Conservation (phyloP, 2,329 filamentous ascomycete species). For the Aspergillus ibericus region DNA sequence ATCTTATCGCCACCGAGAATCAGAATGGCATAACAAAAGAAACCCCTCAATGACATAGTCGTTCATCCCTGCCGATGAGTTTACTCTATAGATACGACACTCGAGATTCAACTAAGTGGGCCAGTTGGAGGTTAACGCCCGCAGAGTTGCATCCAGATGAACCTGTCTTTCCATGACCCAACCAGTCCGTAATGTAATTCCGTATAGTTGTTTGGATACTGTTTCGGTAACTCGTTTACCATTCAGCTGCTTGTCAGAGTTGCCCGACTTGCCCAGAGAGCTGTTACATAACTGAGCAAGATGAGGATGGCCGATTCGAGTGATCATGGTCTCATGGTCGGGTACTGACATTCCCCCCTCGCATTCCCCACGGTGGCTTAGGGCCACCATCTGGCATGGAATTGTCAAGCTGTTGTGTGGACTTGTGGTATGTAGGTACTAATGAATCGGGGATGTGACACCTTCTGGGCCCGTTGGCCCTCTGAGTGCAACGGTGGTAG, state of each 20-base stretch:
- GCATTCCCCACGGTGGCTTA: background rate
- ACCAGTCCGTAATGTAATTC: background rate
- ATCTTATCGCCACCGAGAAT: background rate
- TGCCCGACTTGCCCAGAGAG: too few species aligned
- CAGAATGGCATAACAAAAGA: background rate
- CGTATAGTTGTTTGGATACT: background rate
- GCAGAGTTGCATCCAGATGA: slow-evolving; percentile 4
- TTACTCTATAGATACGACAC: background rate
- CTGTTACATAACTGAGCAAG: background rate
- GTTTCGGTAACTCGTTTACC: background rate
- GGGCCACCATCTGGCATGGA: background rate
- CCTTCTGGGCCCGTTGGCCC: background rate
- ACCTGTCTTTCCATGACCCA: background rate
- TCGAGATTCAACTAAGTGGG: background rate
- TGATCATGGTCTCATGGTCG: background rate
- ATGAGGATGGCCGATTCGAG: too few species aligned
- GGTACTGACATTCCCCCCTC: background rate
- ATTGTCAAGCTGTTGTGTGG: too few species aligned
- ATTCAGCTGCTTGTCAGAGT: background rate
- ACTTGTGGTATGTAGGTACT: too few species aligned
- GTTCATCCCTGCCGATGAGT: background rate
- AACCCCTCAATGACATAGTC: background rate
- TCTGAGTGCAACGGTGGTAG: slow-evolving; percentile 27
- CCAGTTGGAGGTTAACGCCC: background rate
- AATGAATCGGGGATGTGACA: too few species aligned